Evolutionary conservation across 495 filamentous ascomycete genomes (phyloP), one percentile per base, ranked within the genome.

Genomic region (Amorphotheca resinae): DNA sequence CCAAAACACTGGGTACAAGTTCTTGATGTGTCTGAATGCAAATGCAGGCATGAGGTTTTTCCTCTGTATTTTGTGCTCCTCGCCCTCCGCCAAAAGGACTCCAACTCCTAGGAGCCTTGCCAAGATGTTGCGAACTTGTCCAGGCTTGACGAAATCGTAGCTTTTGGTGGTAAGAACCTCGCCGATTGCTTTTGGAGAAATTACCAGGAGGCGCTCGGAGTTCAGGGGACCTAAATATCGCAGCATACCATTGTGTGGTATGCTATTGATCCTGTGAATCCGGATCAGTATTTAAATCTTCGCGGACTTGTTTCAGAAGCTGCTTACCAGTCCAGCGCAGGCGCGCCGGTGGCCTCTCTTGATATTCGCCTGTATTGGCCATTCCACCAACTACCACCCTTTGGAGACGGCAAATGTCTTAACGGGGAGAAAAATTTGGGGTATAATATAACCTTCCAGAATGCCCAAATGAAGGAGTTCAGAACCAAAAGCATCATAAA

Each of bases 241-340:
- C 35, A 96, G 83, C n/a, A 95, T 57, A 7, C 88, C 88, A 61
- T 89, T 73, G 49, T 95, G 88, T n/a, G 84, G 82, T 22, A 93
- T 65, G 1, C 64, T 73, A 33, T 80, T 70, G 40, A 78, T 66
- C 86, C 72, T 72, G 49, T 0, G 41, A 22, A 38, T 25, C 20
- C 21, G 33, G 4, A 51, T 36, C 59, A 33, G 50, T 43, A 3
- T 23, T 4, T 21, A 26, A 16, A 46, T 33, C n/a, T n/a, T n/a
- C n/a, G n/a, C 30, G 12, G 32, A 9, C 1, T 22, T 17, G 37
- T 17, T 12, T 35, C 22, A 21, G 17, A 18, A 2, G 9, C 26
- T 3, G 30, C 45, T 18, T 45, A 46, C 44, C 84, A 93, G 30
- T 79, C 59, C n/a, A 69, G 57, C 39, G 72, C 69, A 0, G 77